Conservation (phyloP, 2,329 filamentous ascomycete species). For the Colletotrichum costaricense region DNA sequence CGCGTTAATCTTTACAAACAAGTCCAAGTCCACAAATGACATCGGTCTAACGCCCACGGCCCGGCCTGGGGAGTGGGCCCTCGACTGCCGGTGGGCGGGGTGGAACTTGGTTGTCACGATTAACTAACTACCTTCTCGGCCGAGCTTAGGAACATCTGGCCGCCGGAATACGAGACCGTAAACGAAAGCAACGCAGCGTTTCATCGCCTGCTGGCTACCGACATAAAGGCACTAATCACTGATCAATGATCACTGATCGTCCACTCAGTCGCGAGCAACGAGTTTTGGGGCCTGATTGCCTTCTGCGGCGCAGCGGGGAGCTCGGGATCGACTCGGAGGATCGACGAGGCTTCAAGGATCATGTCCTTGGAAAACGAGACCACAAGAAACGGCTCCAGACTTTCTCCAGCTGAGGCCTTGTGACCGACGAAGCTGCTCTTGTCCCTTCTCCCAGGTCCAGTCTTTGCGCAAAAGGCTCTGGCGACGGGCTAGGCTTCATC, state of each 20-base stretch:
- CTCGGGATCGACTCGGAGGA: conserved; percentile 14
- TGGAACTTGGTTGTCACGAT: background rate
- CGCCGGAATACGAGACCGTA: conserved; percentile 23
- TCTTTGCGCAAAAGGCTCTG: background rate
- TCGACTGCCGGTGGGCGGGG: background rate
- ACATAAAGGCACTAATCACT: conserved; percentile 5
- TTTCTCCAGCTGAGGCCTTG: background rate
- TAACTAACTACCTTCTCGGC: background rate
- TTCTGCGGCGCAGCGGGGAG: background rate
- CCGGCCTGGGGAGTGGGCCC: background rate
- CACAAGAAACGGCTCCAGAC: background rate
- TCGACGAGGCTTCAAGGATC: background rate
- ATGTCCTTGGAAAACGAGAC: conserved; percentile 16
- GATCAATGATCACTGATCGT: conserved; percentile 3
- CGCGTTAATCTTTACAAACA: background rate
- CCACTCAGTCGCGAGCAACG: background rate
- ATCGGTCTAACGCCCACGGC: background rate
- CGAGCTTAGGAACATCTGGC: conserved; percentile 6
- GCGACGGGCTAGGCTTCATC: background rate
- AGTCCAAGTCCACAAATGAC: conserved; percentile 29
- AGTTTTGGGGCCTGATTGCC: background rate
- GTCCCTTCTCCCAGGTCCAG: background rate
- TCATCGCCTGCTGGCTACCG: conserved; percentile 19
- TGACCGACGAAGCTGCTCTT: background rate
- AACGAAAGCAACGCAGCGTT: conserved; percentile 3